phyloP scores from a whole-genome alignment of 306 rosid genomes.

The Lathyrus sativus region DNA sequence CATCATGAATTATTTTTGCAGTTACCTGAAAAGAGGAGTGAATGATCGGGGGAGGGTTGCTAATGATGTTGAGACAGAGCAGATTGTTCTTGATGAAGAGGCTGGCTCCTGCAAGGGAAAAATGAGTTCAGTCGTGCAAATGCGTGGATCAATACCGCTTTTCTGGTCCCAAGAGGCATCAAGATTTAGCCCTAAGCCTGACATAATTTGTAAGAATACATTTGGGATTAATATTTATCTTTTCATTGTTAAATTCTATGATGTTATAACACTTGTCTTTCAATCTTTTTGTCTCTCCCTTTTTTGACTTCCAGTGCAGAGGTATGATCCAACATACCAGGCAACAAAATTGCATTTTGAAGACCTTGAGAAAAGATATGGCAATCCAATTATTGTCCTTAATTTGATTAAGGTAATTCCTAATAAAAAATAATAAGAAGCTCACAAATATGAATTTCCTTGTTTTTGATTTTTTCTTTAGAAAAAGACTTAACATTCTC shows the following conservation, averaged over 20 bases:
- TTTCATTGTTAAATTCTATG: slow-evolving; percentile 19
- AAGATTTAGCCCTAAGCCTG: slow-evolving; percentile 94
- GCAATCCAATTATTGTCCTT: slow-evolving; percentile 86
- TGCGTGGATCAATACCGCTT: slow-evolving; percentile 98
- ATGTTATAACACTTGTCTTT: slow-evolving; percentile 20
- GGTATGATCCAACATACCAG: slow-evolving; percentile 93
- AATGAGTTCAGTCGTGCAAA: slow-evolving; percentile 96
- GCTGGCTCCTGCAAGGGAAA: slow-evolving; percentile 86
- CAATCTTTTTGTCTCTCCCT: not conserved
- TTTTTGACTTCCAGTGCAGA: slow-evolving; percentile 72
- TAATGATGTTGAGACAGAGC: slow-evolving; percentile 99
- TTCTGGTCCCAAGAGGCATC: slow-evolving; percentile 99
- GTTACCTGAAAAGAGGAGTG: slow-evolving; percentile 96
- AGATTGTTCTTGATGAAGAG: slow-evolving; percentile 90
- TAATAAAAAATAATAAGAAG: slow-evolving; percentile 20
- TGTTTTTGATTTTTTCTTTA: slow-evolving; percentile 19
- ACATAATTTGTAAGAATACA: slow-evolving; percentile 69
- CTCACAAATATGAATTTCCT: slow-evolving; percentile 9
- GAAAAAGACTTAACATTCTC: not conserved
- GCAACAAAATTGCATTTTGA: slow-evolving; percentile 91
- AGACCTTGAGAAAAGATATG: slow-evolving; percentile 88
- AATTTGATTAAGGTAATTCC: slow-evolving; percentile 82
- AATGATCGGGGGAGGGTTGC: slow-evolving; percentile 97
- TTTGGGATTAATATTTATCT: slow-evolving; percentile 31
- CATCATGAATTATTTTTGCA: slow-evolving; percentile 38